Evolutionary conservation across 2,329 filamentous ascomycete species (phyloP).

Genomic region (Colletotrichum ledebouriae): DNA sequence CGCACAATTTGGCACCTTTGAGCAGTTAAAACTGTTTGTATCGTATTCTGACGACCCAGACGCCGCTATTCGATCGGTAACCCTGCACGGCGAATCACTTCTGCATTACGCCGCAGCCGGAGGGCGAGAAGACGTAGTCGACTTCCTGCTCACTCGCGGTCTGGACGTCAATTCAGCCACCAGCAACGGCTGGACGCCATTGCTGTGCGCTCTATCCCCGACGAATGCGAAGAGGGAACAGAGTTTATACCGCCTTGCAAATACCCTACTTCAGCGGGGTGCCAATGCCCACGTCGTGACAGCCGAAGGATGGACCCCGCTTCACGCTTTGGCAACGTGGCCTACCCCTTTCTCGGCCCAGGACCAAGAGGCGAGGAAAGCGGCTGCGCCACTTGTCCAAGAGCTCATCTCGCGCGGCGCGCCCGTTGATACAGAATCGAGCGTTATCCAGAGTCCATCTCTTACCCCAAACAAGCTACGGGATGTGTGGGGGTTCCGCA

Average conservation of each 20-base stretch:
- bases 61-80: slow-evolving; percentile 20
- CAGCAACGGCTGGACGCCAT: slow-evolving; percentile 33
- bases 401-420: slow-evolving; percentile 36
- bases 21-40: slow-evolving; percentile 27
- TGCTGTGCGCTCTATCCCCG: slow-evolving; percentile 39
- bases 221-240: slow-evolving; percentile 17
- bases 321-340: slow-evolving; percentile 15
- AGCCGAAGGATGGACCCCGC: slow-evolving; percentile 39
- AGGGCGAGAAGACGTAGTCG: slow-evolving; percentile 24
- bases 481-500: slow-evolving; percentile 37
- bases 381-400: slow-evolving; percentile 21
- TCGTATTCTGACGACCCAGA: slow-evolving; percentile 21
- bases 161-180: slow-evolving; percentile 27
- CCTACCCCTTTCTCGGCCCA: slow-evolving; percentile 15
- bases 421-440: slow-evolving; percentile 35
- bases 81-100: slow-evolving; percentile 28
- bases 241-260: slow-evolving; percentile 19
- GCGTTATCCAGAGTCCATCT: slow-evolving; percentile 25
- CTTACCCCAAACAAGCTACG: slow-evolving; percentile 3
- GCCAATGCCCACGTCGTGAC: slow-evolving; percentile 31
- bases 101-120: slow-evolving; percentile 36
- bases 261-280: slow-evolving; percentile 26
- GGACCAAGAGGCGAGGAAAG: slow-evolving; percentile 26
- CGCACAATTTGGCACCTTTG: slow-evolving; percentile 16
- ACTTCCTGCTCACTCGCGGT: slow-evolving; percentile 26